Evolutionary conservation across 768 basidiomycete species (phyloP), one percentile per base, ranked within the genome.

Genomic region (Butyriboletus loyo): DNA sequence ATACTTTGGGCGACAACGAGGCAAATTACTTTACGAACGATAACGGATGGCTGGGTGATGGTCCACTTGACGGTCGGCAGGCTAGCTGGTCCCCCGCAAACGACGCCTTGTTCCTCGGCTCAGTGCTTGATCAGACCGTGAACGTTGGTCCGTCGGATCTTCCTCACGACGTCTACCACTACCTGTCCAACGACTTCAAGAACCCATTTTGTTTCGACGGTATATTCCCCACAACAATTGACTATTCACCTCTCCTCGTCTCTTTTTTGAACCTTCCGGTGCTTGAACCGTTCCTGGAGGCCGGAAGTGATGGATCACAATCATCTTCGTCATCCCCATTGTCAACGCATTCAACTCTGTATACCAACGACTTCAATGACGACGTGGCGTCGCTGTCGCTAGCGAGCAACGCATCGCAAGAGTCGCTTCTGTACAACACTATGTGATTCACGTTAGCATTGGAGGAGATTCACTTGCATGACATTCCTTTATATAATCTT

Each of bases 281-380:
- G 9, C 43, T 53, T 21, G 59, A 55, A 19, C 52, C 52, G 11
- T 63, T 63, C 45, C 41, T 47, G 38, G 63, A 61, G 51, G 35
- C 49, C 5, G 49, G 49, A 34, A 59, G 53, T 14, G 54, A 60
- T 22, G 48, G 42, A 27, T 57, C 50, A 10, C 59, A 54, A 27
- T 66, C 64, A 11, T 50, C 51, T 13, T 61, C 53, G 30, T 61
- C 64, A 41, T 63, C 65, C 7, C 64, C 66, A 34, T 55, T 57
- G 22, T 68, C 71, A 30, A 56, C 50, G 19, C 58, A 63, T 52
- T 60, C 60, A 41, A 15, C 50, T 21, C 45, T 66, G 7, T 56
- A 58, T 52, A 25, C 48, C 24, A 25, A 44, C 25, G 42, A 53
- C 42, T 53, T 50, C 4, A 30, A 50, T 24, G 53, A 59, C 17